Percentiles rank a stretch among this genome's conserved stretches.
Evolutionary conservation across 1,284 basidiomycete genomes (phyloP).

Genomic region (Apiotrichum montevideense): DNA sequence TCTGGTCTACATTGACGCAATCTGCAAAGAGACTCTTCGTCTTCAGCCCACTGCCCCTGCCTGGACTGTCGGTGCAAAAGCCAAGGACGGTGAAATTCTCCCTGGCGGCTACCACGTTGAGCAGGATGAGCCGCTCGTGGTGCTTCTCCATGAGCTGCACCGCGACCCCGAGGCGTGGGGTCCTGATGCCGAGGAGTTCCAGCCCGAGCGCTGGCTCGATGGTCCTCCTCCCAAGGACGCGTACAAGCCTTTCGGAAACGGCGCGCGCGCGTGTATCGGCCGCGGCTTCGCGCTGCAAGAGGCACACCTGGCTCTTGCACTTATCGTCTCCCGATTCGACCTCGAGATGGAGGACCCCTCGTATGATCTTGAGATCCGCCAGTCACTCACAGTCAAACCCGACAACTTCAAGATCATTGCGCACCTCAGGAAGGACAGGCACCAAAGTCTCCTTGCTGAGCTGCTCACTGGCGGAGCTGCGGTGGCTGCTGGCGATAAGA

Average conservation of each 20-base stretch:
- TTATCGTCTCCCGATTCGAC: slow-evolving; percentile 51
- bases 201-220: slow-evolving; percentile 52
- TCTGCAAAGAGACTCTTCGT: slow-evolving; percentile 52
- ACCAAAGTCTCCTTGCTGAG: slow-evolving; percentile 18
- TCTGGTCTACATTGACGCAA: slow-evolving; percentile 53
- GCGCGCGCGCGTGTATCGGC: slow-evolving; percentile 38
- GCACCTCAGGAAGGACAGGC: slow-evolving; percentile 32
- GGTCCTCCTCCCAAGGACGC: slow-evolving; percentile 44
- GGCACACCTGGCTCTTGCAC: slow-evolving; percentile 48
- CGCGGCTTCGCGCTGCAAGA: slow-evolving; percentile 54
- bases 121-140: slow-evolving; percentile 38
- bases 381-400: slow-evolving; percentile 53
- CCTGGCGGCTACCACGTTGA: slow-evolving; percentile 45
- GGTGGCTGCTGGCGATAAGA: neutral
- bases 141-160: slow-evolving; percentile 46
- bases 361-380: slow-evolving; percentile 50
- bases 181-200: slow-evolving; percentile 44
- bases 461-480: slow-evolving; percentile 7
- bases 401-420: slow-evolving; percentile 49
- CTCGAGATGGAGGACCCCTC: slow-evolving; percentile 48
- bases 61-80: slow-evolving; percentile 8
- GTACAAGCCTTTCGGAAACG: slow-evolving; percentile 41
- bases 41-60: slow-evolving; percentile 49
- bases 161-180: slow-evolving; percentile 53
- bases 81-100: slow-evolving; percentile 8